Percentiles rank a stretch among this genome's conserved stretches.
phyloP scores from a whole-genome alignment of 1,139 yeast species.

The Debaryomycetaceae sp. region DNA sequence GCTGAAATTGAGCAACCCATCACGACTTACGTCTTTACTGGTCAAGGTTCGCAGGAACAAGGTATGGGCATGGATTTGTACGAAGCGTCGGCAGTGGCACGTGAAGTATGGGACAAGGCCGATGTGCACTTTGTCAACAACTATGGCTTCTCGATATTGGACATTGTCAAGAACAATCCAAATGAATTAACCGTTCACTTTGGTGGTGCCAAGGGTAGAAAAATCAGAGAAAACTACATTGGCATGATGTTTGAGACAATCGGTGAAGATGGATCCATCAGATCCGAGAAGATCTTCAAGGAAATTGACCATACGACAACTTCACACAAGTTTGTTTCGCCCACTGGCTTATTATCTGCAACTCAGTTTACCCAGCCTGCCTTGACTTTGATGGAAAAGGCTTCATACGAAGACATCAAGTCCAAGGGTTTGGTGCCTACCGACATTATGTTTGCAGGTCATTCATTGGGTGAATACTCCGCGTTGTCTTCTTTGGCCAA shows the following conservation, averaged over 20 bases:
- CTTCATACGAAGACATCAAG: slow-evolving; percentile 96
- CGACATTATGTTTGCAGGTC: slow-evolving; percentile 96
- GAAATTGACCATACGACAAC: slow-evolving; percentile 78
- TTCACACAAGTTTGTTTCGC: slow-evolving; percentile 84
- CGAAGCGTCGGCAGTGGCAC: slow-evolving; percentile 86
- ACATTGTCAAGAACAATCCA: slow-evolving; percentile 94
- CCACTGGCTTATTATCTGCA: slow-evolving; percentile 93
- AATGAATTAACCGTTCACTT: slow-evolving; percentile 92
- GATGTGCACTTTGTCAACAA: slow-evolving; percentile 87
- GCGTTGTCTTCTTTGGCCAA: slow-evolving; percentile 96
- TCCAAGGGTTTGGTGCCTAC: slow-evolving; percentile 93
- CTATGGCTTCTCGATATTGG: slow-evolving; percentile 94
- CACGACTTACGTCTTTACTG: slow-evolving; percentile 95
- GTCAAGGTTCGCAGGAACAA: slow-evolving; percentile 99
- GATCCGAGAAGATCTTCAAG: slow-evolving; percentile 92
- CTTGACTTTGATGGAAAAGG: slow-evolving; percentile 97
- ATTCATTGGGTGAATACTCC: slow-evolving; percentile 97
- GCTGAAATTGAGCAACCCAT: slow-evolving; percentile 99
- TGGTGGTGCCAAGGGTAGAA: slow-evolving; percentile 97
- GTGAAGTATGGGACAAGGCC: slow-evolving; percentile 96
- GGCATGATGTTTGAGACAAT: slow-evolving; percentile 97
- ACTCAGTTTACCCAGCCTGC: slow-evolving; percentile 99
- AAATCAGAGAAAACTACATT: slow-evolving; percentile 88
- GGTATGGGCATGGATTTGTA: slow-evolving; percentile 99
- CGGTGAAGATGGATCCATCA: slow-evolving; percentile 76